These are phyloP conservation scores for Henningerozyma blattae DNA, from an alignment of 805 yeast species.

Conservation along the genomic window DNA sequence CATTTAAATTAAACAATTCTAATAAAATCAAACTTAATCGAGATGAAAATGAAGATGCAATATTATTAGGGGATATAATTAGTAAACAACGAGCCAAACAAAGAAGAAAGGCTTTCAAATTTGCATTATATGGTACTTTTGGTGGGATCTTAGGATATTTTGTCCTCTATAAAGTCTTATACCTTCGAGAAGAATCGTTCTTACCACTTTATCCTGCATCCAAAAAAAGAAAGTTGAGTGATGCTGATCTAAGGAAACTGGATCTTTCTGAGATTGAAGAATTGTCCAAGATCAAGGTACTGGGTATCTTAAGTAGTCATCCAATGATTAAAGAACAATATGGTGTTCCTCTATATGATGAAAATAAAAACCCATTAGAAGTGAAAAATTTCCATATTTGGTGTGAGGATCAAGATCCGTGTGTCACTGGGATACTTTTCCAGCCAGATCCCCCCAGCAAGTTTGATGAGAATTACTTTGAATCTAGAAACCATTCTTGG, in stretches of 20 bases:
- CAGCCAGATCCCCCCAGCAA: constrained; percentile 8
- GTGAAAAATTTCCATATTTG: constrained; percentile 16
- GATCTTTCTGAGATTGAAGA: constrained; percentile 11
- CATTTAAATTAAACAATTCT: not conserved
- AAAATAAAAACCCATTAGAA: constrained; percentile 10
- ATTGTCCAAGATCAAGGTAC: constrained; percentile 12
- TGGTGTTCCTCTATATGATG: constrained; percentile 19
- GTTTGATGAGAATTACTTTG: constrained; percentile 1
- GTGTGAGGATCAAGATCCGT: constrained; percentile 23
- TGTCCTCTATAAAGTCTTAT: constrained; percentile 18
- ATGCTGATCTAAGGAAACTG: constrained; percentile 11
- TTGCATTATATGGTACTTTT: constrained; percentile 8
- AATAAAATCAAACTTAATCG: no score
- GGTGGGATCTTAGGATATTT: constrained; percentile 17
- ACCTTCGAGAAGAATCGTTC: constrained; percentile 14
- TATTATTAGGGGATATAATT: constrained; percentile 12
- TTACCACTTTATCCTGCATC: constrained; percentile 17
- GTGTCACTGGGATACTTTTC: constrained; percentile 17
- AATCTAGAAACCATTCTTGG: constrained; percentile 10
- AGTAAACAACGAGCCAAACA: constrained; percentile 10
- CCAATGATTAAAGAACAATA: constrained; percentile 22
- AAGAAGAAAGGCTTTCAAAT: constrained; percentile 8
- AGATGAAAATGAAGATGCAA: constrained; percentile 2
- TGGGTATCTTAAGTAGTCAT: constrained; percentile 17
- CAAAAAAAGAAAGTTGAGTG: constrained; percentile 14